These are phyloP conservation scores for Plenodomus biglobosus DNA, from an alignment of 2,329 filamentous ascomycete genomes.

Conservation along the genomic window DNA sequence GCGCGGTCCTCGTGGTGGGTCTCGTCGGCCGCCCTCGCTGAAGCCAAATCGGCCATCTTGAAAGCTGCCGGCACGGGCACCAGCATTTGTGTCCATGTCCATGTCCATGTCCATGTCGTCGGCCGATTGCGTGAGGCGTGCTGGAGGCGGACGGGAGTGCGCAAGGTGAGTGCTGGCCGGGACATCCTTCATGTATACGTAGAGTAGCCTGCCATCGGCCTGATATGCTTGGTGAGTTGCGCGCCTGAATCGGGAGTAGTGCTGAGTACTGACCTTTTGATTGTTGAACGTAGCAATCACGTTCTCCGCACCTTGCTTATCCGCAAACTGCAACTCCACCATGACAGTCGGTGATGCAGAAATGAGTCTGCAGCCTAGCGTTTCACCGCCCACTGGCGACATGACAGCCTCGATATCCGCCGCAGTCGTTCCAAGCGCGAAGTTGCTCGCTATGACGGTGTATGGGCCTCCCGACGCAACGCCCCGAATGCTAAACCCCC, in stretches of 20 bases:
- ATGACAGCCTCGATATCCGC: slow-evolving; percentile 83
- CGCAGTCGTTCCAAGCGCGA: slow-evolving; percentile 77
- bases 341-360: slow-evolving; percentile 71
- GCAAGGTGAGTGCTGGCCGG: slow-evolving; percentile 29
- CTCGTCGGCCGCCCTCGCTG: slow-evolving; percentile 28
- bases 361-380: slow-evolving; percentile 67
- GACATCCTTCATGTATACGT: slow-evolving; percentile 68
- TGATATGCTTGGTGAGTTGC: slow-evolving; percentile 45
- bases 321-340: slow-evolving; percentile 74
- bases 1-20: slow-evolving; percentile 39
- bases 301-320: slow-evolving; percentile 70
- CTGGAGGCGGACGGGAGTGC: slow-evolving; percentile 32
- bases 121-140: slow-evolving; percentile 25
- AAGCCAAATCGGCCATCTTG: slow-evolving; percentile 51
- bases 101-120: slow-evolving; percentile 55
- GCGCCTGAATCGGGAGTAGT: neutral
- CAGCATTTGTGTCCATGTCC: slow-evolving; percentile 43
- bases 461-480: slow-evolving; percentile 66
- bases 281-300: slow-evolving; percentile 77
- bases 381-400: slow-evolving; percentile 67
- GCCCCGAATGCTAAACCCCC: slow-evolving; percentile 70
- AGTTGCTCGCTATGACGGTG: slow-evolving; percentile 75
- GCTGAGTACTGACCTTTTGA: slow-evolving; percentile 63
- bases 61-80: slow-evolving; percentile 39
- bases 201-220: slow-evolving; percentile 74